Evolutionary conservation across 441 rosid species (phyloP), one percentile per base, ranked within the genome.

Genomic region (Euphorbia neoarborescens): DNA sequence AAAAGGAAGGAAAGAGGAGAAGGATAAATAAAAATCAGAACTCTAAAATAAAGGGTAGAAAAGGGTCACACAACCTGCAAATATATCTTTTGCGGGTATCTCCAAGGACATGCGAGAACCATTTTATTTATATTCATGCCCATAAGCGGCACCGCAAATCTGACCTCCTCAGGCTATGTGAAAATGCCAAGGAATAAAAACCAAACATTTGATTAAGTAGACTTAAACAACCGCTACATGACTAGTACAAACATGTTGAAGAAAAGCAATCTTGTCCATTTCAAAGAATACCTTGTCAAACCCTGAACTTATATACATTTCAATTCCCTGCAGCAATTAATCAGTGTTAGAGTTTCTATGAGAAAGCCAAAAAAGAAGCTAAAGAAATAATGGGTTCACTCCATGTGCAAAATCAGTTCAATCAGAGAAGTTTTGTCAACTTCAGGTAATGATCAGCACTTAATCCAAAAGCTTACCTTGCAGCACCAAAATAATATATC

Each of bases 61-160:
- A 74, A 76, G 37, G 8, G 77, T 66, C 46, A 70, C 1, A 17
- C 40, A 70, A 93, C 99, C 99, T 88, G 99, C 72, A 94, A 84
- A 78, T 84, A 83, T 76, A 94, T 91, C 81, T 88, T 94, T 79
- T 90, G 97, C 57, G 83, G 82, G 78, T 87, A 83, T 80, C 85
- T 88, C 99, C 99, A 94, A n/a, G 96, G 89, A 75, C 96, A 91
- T 57, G 85, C 96, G 56, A 6, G 82, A 67, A 94, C 85, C 93
- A 88, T 81, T 75, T 87, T 89, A 80, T 91, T 91, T 71, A 94
- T 85, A 84, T 78, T 83, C 84, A 83, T 76, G 81, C 88, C 89
- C 84, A 85, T 50, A 60, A 94, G 73, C 71, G 97, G 99, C 75
- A 94, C 96, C 54, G 95, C 80, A 83, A 91, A 90, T 81, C 83